Evolutionary conservation across 2,329 filamentous ascomycete genomes (phyloP), one percentile per base, ranked within the genome.

Genomic region (Aspergillus pseudoterreus): DNA sequence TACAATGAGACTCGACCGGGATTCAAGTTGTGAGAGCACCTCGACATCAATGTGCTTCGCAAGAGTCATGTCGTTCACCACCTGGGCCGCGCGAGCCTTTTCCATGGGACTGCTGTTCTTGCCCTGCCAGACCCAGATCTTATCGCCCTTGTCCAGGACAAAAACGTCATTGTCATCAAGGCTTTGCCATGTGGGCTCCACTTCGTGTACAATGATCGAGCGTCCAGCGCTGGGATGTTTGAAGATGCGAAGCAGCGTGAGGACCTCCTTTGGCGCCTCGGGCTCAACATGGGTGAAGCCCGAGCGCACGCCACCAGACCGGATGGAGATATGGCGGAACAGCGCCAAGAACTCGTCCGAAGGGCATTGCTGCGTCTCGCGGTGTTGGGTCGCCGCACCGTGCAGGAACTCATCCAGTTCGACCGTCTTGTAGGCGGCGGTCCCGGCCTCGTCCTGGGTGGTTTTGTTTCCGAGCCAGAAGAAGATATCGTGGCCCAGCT

Each of bases 41-140:
- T 87, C 83, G 22, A 86, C 82, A 49, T 86, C 82, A 42, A 81
- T 64, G 56, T 84, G 66, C 63, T 86, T 87, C 11, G 82, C 82
- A 6, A 82, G 68, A 0, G 80, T 85, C 60, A 68, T 56, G 19
- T 68, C 63, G 47, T 85, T 79, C 4, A 87, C 84, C 2, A 87
- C 82, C 64, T 85, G 82, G 0, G 84, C 84, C 0, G 83, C 82
- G 70, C 84, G 85, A 42, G 80, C 80, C 71, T 85, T 87, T 63
- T 88, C 85, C 82, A 86, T 85, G 0, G 84, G 84, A 43, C 80
- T 83, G 63, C 82, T 85, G 39, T 75, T 76, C 60, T 76, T 77
- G 46, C 85, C 85, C 70, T 87, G 85, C 85, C 85, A 88, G 4
- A 86, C 81, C 77, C 81, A 86, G 57, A 87, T 84, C 71, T 86